A percentile compares a stretch with the other conserved stretches of the same genome.
Evolutionary conservation across 176 grass and related monocot genomes (phyloP).

Genomic region (Coix lacrymajobi): DNA sequence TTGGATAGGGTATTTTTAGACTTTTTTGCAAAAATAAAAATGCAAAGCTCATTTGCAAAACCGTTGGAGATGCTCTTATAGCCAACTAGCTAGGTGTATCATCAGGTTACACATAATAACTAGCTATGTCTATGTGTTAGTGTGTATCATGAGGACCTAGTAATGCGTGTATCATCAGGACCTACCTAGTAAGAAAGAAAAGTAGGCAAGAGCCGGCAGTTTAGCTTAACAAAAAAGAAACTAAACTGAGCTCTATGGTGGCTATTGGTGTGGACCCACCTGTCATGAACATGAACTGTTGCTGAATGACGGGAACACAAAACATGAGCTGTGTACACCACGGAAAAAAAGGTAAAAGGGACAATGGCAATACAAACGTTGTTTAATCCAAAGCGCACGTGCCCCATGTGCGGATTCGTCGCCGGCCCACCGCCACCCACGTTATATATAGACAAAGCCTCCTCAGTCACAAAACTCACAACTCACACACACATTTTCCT

Average conservation of each 20-base stretch:
- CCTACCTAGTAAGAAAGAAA: too few species aligned
- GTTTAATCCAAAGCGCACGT: slow-evolving; percentile 8
- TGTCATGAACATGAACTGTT: not conserved
- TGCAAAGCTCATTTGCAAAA: too few species aligned
- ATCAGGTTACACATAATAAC: too few species aligned
- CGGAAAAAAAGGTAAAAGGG: not conserved
- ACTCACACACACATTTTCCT: not conserved
- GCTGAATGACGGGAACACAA: not conserved
- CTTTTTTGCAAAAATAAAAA: too few species aligned
- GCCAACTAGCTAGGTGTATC: too few species aligned
- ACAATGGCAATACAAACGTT: not conserved
- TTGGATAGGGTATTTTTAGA: too few species aligned
- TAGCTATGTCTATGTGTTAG: too few species aligned
- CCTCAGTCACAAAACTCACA: not conserved
- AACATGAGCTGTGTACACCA: not conserved
- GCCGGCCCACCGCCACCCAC: not conserved
- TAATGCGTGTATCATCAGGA: too few species aligned
- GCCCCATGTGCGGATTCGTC: slow-evolving; percentile 12
- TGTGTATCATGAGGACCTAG: too few species aligned
- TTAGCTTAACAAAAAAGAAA: not conserved
- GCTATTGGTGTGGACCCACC: not conserved
- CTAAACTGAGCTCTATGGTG: not conserved
- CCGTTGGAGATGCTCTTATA: too few species aligned
- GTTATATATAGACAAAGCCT: slow-evolving; percentile 9
- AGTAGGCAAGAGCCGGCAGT: too few species aligned